Conservation (phyloP, 2,329 filamentous ascomycete genomes). For the Aspergillus pseudotamarii region DNA sequence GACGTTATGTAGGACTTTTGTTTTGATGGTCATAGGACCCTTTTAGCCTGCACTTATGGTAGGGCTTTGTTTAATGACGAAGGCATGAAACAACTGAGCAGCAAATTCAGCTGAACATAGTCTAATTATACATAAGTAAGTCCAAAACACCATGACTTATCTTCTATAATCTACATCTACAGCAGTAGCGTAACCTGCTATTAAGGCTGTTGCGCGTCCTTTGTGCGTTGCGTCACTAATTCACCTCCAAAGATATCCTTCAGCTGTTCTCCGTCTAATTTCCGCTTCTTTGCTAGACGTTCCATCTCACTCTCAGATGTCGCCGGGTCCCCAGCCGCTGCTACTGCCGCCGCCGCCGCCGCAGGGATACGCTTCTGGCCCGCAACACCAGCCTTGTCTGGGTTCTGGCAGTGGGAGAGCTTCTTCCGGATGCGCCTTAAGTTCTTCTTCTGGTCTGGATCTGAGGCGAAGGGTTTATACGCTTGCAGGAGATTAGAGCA, state of each 20-base stretch:
- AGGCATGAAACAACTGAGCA: background rate
- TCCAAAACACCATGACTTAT: background rate
- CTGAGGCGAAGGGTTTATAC: slow-evolving; percentile 41
- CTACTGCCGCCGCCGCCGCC: slow-evolving; percentile 27
- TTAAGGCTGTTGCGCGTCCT: slow-evolving; percentile 18
- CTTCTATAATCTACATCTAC: background rate
- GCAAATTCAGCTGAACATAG: background rate
- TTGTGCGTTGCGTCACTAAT: slow-evolving; percentile 37
- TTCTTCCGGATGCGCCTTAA: slow-evolving; percentile 53
- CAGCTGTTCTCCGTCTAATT: slow-evolving; percentile 34
- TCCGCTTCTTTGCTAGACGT: slow-evolving; percentile 44
- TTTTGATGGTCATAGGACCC: background rate
- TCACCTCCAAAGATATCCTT: slow-evolving; percentile 42
- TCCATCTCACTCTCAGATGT: slow-evolving; percentile 41
- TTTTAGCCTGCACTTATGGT: background rate
- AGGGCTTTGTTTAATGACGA: background rate
- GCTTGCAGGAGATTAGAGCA: slow-evolving; percentile 45
- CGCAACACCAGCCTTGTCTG: slow-evolving; percentile 48
- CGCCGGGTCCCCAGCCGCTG: slow-evolving; percentile 23
- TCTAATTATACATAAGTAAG: background rate
- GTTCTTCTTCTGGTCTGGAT: slow-evolving; percentile 45
- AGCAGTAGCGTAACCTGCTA: too few relatives aligned
- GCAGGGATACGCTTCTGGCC: slow-evolving; percentile 46
- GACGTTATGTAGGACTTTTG: slow-evolving; percentile 1
- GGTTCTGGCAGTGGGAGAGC: slow-evolving; percentile 52